These are phyloP conservation scores for Vaccinium macrocarpon DNA, from an alignment of 148 eudicot species.

Conservation along the genomic window DNA sequence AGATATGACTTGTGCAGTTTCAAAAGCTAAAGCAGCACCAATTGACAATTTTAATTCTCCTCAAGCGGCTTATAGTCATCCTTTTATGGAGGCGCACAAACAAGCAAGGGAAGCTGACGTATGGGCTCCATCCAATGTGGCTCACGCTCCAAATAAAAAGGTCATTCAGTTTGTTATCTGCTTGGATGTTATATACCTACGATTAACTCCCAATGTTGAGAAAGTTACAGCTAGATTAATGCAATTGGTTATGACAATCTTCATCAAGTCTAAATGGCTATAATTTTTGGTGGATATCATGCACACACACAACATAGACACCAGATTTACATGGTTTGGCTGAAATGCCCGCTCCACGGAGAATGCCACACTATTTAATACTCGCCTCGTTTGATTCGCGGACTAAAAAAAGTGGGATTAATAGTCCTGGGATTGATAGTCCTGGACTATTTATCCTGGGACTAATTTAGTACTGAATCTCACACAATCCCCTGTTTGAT, in stretches of 20 bases:
- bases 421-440: too few species aligned
- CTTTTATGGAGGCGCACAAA: not conserved
- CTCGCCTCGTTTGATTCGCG: too few species aligned
- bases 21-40: conserved; percentile 1
- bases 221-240: not conserved
- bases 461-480: too few species aligned
- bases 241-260: not conserved
- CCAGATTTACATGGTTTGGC: too few species aligned
- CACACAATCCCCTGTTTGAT: too few species aligned
- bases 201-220: not conserved
- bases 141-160: conserved; percentile 6
- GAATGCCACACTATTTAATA: too few species aligned
- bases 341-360: too few species aligned
- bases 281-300: not conserved
- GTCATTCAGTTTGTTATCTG: not conserved
- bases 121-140: conserved; percentile 2
- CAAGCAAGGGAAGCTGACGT: conserved; percentile 15
- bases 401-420: too few species aligned
- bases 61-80: conserved; percentile 1
- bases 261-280: not conserved
- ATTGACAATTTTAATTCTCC: not conserved
- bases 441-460: too few species aligned
- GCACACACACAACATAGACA: too few species aligned
- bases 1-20: not conserved
- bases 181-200: not conserved